Evolutionary conservation across 129 eudicot genomes (phyloP), one percentile per base, ranked within the genome.

Genomic region (Rutidosis leptorrhynchoides): DNA sequence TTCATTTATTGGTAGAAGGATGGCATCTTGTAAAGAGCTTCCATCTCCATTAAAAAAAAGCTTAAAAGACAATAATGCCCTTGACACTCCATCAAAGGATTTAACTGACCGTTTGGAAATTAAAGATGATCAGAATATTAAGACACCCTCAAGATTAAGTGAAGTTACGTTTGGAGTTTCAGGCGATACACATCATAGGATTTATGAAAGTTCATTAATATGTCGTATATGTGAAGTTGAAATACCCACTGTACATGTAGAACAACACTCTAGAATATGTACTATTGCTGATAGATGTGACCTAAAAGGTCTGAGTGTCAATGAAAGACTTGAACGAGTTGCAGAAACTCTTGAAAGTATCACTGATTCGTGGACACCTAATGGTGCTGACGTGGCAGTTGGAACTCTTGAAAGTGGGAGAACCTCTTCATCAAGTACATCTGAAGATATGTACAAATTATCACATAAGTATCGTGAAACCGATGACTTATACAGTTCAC

Each of bases 231-330:
- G 97, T 79, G 97, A 90, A 72, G 95, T 85, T 75, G 95, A 90
- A 80, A 90, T 86, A 63, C 97, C 97, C 15, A 83, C 83, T 16
- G 83, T 90, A 83, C 90, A 89, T 65, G 85, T 94, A 8, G 99
- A 94, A 71, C 87, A 89, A 62, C 99, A 94, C 82, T 94, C 99
- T 22, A 89, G 99, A 86, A 94, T 94, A 69, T 94, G 99, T 49
- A 87, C 99, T n/a, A 79, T 94, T 67, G 96, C 93, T 58, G 99
- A 94, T 61, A 84, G 95, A 79, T 94, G 99, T 73, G 99, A 94
- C 79, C 75, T 94, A 25, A 94, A 94, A 74, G 95, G 97, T 63
- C 69, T 86, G 75, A 89, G 86, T 1, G 90, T 86, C 21, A 84
- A 94, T 77, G 95, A 88, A 76, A 71, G 99, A 40, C 81, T 94